Percentiles rank a stretch among this genome's conserved stretches.
Evolutionary conservation across 345 rosid genomes (phyloP).

Genomic region (Diplotaxis tenuifolia): DNA sequence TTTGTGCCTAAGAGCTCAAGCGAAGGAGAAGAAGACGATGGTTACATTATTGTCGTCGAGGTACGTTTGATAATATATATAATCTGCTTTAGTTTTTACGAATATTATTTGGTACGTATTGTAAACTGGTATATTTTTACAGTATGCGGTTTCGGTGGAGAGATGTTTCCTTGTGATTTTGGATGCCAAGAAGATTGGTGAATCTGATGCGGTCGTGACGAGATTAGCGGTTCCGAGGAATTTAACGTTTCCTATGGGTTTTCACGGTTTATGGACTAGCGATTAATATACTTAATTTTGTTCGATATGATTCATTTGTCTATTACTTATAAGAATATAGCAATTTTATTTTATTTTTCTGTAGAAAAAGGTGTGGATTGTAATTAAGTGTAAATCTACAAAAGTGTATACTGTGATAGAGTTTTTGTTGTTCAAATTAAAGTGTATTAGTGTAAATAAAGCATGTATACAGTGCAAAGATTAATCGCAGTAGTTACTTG

Average conservation of each 20-base stretch:
- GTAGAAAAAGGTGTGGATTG: background rate
- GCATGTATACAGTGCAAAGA: background rate
- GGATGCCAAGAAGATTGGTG: slow-evolving; percentile 75
- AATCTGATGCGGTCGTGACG: slow-evolving; percentile 57
- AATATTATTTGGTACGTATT: background rate
- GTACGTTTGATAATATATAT: slow-evolving; percentile 28
- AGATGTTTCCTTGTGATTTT: slow-evolving; percentile 74
- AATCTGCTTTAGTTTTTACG: background rate
- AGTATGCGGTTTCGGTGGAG: slow-evolving; percentile 88
- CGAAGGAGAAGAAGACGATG: slow-evolving; percentile 47
- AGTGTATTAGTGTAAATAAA: background rate
- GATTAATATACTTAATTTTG: background rate
- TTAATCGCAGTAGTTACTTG: slow-evolving; percentile 43
- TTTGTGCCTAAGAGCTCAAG: slow-evolving; percentile 51
- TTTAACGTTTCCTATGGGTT: slow-evolving; percentile 81
- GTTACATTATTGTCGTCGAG: slow-evolving; percentile 85
- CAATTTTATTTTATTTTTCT: background rate
- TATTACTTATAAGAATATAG: background rate
- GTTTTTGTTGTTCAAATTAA: background rate
- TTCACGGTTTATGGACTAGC: slow-evolving; percentile 84
- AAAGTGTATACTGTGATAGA: background rate
- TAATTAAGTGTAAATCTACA: background rate
- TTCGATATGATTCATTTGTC: slow-evolving; percentile 3
- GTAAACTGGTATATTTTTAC: background rate
- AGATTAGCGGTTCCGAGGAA: slow-evolving; percentile 78